These are phyloP conservation scores for Aspergillus hortae DNA, from an alignment of 2,329 filamentous ascomycete genomes.

Conservation along the genomic window DNA sequence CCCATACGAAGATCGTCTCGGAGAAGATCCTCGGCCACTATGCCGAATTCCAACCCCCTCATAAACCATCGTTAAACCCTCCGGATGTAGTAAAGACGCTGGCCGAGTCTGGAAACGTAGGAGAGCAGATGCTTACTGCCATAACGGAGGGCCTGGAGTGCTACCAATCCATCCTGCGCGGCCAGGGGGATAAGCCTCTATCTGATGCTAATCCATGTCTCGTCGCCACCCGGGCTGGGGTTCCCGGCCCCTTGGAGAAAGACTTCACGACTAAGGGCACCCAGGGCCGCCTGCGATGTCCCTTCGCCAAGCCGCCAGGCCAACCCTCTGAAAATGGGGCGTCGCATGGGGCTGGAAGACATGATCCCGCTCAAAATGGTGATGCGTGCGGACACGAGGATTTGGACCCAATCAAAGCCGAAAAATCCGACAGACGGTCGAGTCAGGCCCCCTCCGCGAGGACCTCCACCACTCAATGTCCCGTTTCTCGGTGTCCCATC, in stretches of 20 bases:
- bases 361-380: slow-evolving; percentile 39
- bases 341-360: slow-evolving; percentile 37
- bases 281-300: slow-evolving; percentile 75
- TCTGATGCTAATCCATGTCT: slow-evolving; percentile 37
- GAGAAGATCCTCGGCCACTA: slow-evolving; percentile 30
- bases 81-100: slow-evolving; percentile 55
- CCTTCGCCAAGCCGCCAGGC: slow-evolving; percentile 61
- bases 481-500: slow-evolving; percentile 74
- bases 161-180: slow-evolving; percentile 35
- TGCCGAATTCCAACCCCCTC: slow-evolving; percentile 25
- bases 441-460: slow-evolving; percentile 36
- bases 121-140: slow-evolving; percentile 49
- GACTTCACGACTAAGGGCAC: slow-evolving; percentile 87
- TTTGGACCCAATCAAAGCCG: slow-evolving; percentile 55
- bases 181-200: slow-evolving; percentile 25
- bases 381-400: slow-evolving; percentile 51
- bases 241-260: slow-evolving; percentile 70
- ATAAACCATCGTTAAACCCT: slow-evolving; percentile 62
- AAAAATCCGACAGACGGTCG: slow-evolving; percentile 44
- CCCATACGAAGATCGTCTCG: slow-evolving; percentile 27
- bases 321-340: slow-evolving; percentile 35
- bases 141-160: slow-evolving; percentile 39
- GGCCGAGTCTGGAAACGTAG: slow-evolving; percentile 63
- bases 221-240: slow-evolving; percentile 49
- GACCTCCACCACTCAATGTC: slow-evolving; percentile 62